Base-by-base conservation (phyloP, 129 eudicot species). In the Flaveria bidentis region DNA sequence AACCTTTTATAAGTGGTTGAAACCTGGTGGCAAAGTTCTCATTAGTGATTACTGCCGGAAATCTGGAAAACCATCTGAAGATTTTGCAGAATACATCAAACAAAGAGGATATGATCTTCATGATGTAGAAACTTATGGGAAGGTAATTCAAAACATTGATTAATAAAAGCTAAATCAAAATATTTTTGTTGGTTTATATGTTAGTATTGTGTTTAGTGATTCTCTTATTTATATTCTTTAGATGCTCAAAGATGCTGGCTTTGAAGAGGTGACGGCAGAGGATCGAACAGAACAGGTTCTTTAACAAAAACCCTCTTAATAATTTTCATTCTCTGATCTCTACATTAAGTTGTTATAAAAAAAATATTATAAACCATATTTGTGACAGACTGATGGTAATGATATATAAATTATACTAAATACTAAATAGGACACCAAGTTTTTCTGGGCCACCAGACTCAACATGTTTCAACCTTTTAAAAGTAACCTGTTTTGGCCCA, bases 71-170 rank as follows among this genome's bases (percentile, higher is more conserved):
- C 94, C 96, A 5, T 95, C 97, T 15, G 69, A 78, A 76, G 91
- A 92, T 60, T 95, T 95, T 86, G 89, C 92, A 0, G 87, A 76
- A 80, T 95, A 95, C 72, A 95, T 95, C 64, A 87, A 89, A 85
- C 96, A 95, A 88, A 83, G 99, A 85, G 99, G 96, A 69, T 95
- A 95, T 79, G 99, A 95, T 91, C 92, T 95, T 62, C 99, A 95
- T 71, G 96, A 87, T 81, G 96, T 91, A 8, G 61, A 91, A 80
- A 82, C 95, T 36, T 95, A 95, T n/a, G 99, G 97, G 65, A 83
- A 91, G 96, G 97, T 86, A 82, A 52, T 45, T 25, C 12, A 16
- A 65, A 44, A 6, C 30, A 53, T 45, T 42, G 15, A 46, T 26
- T 1, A 15, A 51, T 14, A 28, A 6, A 30, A 18, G 2, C 9